Evolutionary conservation across 2,329 filamentous ascomycete species (phyloP).

Genomic region (Fusarium sp.): DNA sequence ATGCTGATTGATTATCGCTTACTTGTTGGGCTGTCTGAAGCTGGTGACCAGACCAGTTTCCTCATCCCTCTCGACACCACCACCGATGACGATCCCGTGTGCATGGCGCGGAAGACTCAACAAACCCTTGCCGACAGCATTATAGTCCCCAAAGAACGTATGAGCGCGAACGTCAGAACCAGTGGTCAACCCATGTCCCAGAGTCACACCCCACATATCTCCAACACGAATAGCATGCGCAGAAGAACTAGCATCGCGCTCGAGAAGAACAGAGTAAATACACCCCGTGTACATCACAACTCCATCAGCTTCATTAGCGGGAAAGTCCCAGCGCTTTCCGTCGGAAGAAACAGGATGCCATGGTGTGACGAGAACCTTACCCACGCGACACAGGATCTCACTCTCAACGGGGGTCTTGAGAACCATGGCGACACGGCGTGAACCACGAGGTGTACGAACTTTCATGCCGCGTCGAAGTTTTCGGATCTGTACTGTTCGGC

Average conservation of each 20-base stretch:
- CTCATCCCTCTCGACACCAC: slow-evolving; percentile 53
- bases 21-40: slow-evolving; percentile 23
- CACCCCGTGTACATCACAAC: slow-evolving; percentile 58
- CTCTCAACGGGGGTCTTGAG: slow-evolving; percentile 59
- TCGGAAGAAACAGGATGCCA: slow-evolving; percentile 66
- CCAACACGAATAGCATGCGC: slow-evolving; percentile 63
- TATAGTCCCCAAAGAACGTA: slow-evolving; percentile 65
- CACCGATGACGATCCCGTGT: slow-evolving; percentile 57
- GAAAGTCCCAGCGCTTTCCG: slow-evolving; percentile 59
- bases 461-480: slow-evolving; percentile 57
- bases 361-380: slow-evolving; percentile 62
- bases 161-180: slow-evolving; percentile 57
- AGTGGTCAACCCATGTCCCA: slow-evolving; percentile 65
- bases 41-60: slow-evolving; percentile 53
- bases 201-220: slow-evolving; percentile 64
- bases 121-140: slow-evolving; percentile 54
- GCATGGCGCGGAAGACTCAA: slow-evolving; percentile 47
- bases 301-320: slow-evolving; percentile 49
- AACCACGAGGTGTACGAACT: slow-evolving; percentile 62
- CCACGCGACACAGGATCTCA: slow-evolving; percentile 58
- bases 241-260: slow-evolving; percentile 54
- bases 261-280: slow-evolving; percentile 68
- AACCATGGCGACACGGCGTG: slow-evolving; percentile 60
- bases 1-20: not conserved
- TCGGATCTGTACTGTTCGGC: slow-evolving; percentile 53